A percentile compares a stretch with the other conserved stretches of the same genome.
Conservation (phyloP, 108 stramenopile species). For the Epithemia pelagica region DNA sequence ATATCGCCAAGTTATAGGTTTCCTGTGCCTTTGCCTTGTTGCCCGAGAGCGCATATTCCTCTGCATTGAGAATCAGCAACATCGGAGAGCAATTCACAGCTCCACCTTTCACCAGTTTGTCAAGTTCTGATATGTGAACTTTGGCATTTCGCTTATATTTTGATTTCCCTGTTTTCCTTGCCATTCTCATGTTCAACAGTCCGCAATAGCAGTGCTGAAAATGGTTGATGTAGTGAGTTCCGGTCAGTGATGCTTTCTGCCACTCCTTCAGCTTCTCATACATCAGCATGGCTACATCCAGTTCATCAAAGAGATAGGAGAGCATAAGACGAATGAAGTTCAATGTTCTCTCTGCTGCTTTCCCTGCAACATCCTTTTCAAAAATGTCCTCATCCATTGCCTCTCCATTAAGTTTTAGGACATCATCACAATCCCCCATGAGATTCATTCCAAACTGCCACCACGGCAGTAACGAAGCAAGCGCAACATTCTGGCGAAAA, state of each 20-base stretch:
- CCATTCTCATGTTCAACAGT: background rate
- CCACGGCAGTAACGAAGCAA: background rate
- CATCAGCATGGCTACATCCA: background rate
- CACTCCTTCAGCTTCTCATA: background rate
- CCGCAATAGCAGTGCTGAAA: constrained; percentile 3
- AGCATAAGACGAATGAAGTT: background rate
- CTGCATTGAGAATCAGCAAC: background rate
- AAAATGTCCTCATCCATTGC: background rate
- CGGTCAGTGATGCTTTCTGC: background rate
- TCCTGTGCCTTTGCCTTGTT: background rate
- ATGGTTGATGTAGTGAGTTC: background rate
- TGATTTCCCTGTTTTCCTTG: background rate
- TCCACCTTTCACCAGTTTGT: background rate
- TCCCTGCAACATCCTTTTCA: background rate
- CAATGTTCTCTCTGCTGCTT: background rate
- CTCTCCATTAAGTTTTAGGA: background rate
- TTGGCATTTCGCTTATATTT: background rate
- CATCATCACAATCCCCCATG: background rate
- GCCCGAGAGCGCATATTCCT: background rate
- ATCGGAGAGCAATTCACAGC: constrained; percentile 5
- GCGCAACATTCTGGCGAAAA: background rate
- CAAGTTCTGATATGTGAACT: background rate
- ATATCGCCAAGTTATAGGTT: background rate
- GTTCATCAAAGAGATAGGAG: constrained; percentile 1
- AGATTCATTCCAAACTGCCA: constrained; percentile 3